Evolutionary conservation across 164 flowering plant genomes (phyloP), one percentile per base, ranked within the genome.

Genomic region (Nymphaea colorata): DNA sequence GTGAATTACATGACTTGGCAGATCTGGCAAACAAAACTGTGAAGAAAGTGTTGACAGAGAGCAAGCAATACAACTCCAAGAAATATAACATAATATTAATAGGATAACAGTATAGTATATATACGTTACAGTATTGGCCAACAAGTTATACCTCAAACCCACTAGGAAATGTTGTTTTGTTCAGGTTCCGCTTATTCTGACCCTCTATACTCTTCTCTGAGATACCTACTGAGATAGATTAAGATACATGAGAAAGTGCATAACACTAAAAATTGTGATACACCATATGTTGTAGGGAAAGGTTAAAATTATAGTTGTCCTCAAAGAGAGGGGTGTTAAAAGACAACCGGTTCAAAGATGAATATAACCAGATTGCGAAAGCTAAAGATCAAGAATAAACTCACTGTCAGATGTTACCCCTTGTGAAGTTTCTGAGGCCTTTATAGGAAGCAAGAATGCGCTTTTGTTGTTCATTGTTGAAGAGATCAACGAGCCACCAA

Each of bases 81-180:
- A 11, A 7, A n/a, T 61, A n/a, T 17, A 36, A 61, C 5, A n/a
- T n/a, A 11, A 36, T n/a, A 61, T 8, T 8, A 36, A 61, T 6
- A 61, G n/a, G 17, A 2, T 61, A 8, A 11, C 7, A 61, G 25
- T n/a, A 61, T 61, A n/a, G 36, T 61, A 8, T 55, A 61, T 17
- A 61, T 61, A n/a, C 6, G 63, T 11, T 18, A 51, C 43, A 18
- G 18, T 11, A n/a, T 4, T 17, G 43, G 45, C 12, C 44, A 5
- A 47, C 17, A n/a, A 51, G 43, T 43, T 64, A 64, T 68, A 85
- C 96, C 88, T 90, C 90, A 71, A 87, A 82, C 71, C 85, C 96
- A 43, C 64, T 83, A 61, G 93, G 96, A 70, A 90, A 88, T 65
- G 82, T 80, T 67, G 86, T 77, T 62, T 45, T 64, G 36, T 17